These are phyloP conservation scores for Hypoxylon rickii DNA, from an alignment of 495 filamentous ascomycete genomes.

Conservation along the genomic window DNA sequence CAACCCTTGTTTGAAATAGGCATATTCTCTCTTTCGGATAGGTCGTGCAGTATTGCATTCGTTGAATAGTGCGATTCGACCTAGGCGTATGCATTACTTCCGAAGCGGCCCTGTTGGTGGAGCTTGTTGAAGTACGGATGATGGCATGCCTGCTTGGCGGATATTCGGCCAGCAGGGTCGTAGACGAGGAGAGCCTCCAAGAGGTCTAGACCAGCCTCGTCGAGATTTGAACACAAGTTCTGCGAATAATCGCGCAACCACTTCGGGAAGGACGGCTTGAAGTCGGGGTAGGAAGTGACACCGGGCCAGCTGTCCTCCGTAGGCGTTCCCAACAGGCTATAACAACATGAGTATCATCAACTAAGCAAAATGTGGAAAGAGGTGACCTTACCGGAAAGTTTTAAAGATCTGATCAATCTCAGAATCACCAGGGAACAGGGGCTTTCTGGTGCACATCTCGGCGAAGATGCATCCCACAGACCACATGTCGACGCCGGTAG, in stretches of 20 bases:
- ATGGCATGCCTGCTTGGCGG: slow-evolving; percentile 89
- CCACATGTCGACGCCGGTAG: slow-evolving; percentile 99
- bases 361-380: not conserved
- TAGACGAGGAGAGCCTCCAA: slow-evolving; percentile 92
- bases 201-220: slow-evolving; percentile 83
- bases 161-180: slow-evolving; percentile 91
- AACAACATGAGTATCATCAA: slow-evolving; percentile 1
- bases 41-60: not conserved
- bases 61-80: not conserved
- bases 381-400: slow-evolving; percentile 84
- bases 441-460: slow-evolving; percentile 99
- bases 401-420: slow-evolving; percentile 99
- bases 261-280: slow-evolving; percentile 95
- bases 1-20: slow-evolving; percentile 16
- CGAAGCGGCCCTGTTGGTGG: slow-evolving; percentile 43
- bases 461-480: slow-evolving; percentile 98
- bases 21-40: slow-evolving; percentile 17
- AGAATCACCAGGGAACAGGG: slow-evolving; percentile 95
- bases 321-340: slow-evolving; percentile 87
- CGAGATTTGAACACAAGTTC: slow-evolving; percentile 55
- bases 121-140: slow-evolving; percentile 92
- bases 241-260: slow-evolving; percentile 76
- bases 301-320: slow-evolving; percentile 90
- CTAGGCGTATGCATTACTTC: slow-evolving; percentile 46
- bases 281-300: slow-evolving; percentile 96